Percentiles rank a stretch among this genome's conserved stretches.
Evolutionary conservation across 2,329 filamentous ascomycete genomes (phyloP).

Genomic region (Beauveria bassiana): DNA sequence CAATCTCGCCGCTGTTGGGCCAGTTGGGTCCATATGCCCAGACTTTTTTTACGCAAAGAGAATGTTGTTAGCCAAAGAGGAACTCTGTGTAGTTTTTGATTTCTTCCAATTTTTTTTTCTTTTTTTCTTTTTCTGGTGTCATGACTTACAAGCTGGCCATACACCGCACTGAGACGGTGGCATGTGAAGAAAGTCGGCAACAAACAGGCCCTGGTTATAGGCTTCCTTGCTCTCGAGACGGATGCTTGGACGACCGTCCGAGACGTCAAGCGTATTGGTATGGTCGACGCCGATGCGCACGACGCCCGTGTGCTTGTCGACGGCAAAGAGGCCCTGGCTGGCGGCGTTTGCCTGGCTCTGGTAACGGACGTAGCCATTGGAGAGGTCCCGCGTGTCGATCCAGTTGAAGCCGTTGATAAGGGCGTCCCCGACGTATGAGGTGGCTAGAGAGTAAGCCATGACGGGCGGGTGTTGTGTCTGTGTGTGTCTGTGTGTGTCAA

Average conservation of each 20-base stretch:
- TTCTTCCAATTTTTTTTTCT: too few species aligned
- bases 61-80: constrained; percentile 2
- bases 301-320: constrained; percentile 32
- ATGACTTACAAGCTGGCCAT: constrained; percentile 59
- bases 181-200: constrained; percentile 68
- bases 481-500: neutral
- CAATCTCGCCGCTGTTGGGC: constrained; percentile 58
- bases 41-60: constrained; percentile 23
- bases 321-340: constrained; percentile 31
- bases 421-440: constrained; percentile 35
- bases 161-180: constrained; percentile 61
- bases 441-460: constrained; percentile 35
- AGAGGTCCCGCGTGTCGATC: constrained; percentile 49
- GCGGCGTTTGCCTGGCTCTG: constrained; percentile 34
- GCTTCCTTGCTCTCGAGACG: constrained; percentile 56
- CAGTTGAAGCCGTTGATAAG: constrained; percentile 43
- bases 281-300: constrained; percentile 41
- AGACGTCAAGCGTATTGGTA: constrained; percentile 27
- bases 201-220: constrained; percentile 60
- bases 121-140: neutral
- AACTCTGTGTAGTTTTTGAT: too few species aligned
- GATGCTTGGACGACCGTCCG: constrained; percentile 49
- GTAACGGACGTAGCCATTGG: constrained; percentile 57
- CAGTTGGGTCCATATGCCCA: constrained; percentile 50
- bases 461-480: neutral